These are phyloP conservation scores for Penicillium sp. DNA, from an alignment of 2,329 filamentous ascomycete genomes.

Conservation along the genomic window DNA sequence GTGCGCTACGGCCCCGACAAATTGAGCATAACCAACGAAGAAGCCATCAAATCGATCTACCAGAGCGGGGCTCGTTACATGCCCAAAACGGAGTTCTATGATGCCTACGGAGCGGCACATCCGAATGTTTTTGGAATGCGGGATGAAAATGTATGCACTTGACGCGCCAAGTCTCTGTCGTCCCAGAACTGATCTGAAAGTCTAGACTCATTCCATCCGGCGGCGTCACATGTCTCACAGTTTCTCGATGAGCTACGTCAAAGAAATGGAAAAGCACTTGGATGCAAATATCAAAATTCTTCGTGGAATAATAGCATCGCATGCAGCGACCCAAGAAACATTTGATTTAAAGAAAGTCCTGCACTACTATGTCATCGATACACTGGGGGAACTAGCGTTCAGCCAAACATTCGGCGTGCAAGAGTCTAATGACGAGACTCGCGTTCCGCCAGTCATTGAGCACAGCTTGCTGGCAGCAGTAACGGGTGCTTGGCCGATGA, in stretches of 20 bases:
- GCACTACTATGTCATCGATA: conserved; percentile 20
- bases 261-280: conserved; percentile 37
- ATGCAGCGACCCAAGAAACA: conserved; percentile 5
- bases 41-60: conserved; percentile 29
- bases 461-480: conserved; percentile 33
- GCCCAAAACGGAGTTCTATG: conserved; percentile 38
- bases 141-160: conserved; percentile 22
- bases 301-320: conserved; percentile 17
- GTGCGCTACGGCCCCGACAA: conserved; percentile 33
- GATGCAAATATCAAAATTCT: conserved; percentile 33
- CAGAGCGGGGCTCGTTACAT: conserved; percentile 27
- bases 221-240: conserved; percentile 30
- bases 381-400: conserved; percentile 24
- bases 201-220: conserved; percentile 7
- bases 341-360: conserved; percentile 35
- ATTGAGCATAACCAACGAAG: conserved; percentile 29
- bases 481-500: conserved; percentile 28
- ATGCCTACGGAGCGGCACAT: conserved; percentile 30
- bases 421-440: conserved; percentile 23
- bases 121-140: conserved; percentile 37
- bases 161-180: too few species aligned
- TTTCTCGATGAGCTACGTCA: conserved; percentile 34
- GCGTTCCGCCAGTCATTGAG: conserved; percentile 33
- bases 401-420: conserved; percentile 34
- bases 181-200: too few species aligned